Base-by-base conservation (phyloP, 2,329 filamentous ascomycete species). In the Cryphonectria nitschkei region DNA sequence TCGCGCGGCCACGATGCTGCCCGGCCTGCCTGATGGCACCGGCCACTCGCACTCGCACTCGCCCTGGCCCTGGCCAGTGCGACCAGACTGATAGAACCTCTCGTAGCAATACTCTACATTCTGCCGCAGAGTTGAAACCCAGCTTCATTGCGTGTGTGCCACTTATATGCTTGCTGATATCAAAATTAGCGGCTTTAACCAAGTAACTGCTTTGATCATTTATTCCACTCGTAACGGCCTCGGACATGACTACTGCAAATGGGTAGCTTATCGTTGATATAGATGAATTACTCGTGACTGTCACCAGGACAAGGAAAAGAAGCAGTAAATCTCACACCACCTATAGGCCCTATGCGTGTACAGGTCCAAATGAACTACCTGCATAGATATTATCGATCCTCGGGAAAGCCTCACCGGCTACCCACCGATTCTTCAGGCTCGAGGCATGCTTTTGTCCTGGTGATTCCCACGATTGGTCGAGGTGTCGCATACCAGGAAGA, bases 1-100 rank as follows among this genome's bases (percentile, higher is more conserved):
- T 26, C 26, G 26, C 26, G 26, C 26, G 26, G 26, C 26, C 26
- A 26, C 26, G 26, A 26, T 52, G 29, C 26, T 68, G 2, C 60
- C 13, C 29, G 19, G 22, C 58, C 13, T 68, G 56, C 46, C 32
- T 62, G 5, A 19, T 19, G 41, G 41, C 41, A 13, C 41, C 14
- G 41, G 41, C 7, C 41, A 37, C 34, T 37, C 34, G 34, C 34
- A 6, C 34, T 16, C 14, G 19, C 29, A 2, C 26, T 65, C 19
- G 29, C 34, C 34, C 37, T 58, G 50, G 60, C 60, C 32, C 19
- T 65, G 11, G 9, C 56, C 26, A 34, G 46, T 2, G 32, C 60
- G 29, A 77, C 86, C 9, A 86, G 84, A 82, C 75, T 80, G 9
- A 83, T 81, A 1, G 84, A 26, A 86, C 75, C 68, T 86, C 32